Base-by-base conservation (phyloP, 2,329 filamentous ascomycete genomes). In the Aspergillus quadricinctus region DNA sequence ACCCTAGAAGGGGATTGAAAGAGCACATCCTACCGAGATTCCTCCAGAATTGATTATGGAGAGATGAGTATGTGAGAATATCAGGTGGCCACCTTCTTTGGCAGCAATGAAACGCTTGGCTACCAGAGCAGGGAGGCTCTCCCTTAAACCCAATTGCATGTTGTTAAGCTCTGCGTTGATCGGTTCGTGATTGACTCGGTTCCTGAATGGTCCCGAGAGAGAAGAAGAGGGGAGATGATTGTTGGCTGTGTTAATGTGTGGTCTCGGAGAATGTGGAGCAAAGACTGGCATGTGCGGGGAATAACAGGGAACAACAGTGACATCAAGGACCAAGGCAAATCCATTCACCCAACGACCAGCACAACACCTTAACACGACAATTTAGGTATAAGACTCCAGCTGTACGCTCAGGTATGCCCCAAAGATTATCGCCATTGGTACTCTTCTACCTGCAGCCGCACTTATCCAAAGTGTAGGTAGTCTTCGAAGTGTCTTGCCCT, bases 21-120 rank as follows among this genome's bases (percentile, higher is more conserved):
- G 28, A 17, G 41, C 48, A 35, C n/a, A 17, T 25, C 52, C 58
- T 68, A 77, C 74, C 10, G 73, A 66, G 29, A 75, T 63, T 48
- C 69, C 71, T 46, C 66, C 65, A 1, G 66, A 61, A 41, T 65
- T 65, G 27, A 77, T 59, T 29, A 72, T 72, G 5, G 73, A 65
- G 29, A 77, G 63, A 51, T 77, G 69, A 1, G 75, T 77, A 23
- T 66, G 58, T 10, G 75, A 76, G 59, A 78, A 76, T 14, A 73
- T 57, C 1, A 78, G 62, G 50, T 70, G 66, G 4, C 70, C 68
- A 4, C 64, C 64, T 43, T 75, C 71, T 61, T 70, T 73, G 25
- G 75, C 75, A 6, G 69, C 56, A 3, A 48, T 54, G 48, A 76
- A 77, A 19, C 69, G 70, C 31, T 63, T 66, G 14, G 67, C 61